phyloP scores from a whole-genome alignment of 805 yeast species.

The Lachancea fermentati region DNA sequence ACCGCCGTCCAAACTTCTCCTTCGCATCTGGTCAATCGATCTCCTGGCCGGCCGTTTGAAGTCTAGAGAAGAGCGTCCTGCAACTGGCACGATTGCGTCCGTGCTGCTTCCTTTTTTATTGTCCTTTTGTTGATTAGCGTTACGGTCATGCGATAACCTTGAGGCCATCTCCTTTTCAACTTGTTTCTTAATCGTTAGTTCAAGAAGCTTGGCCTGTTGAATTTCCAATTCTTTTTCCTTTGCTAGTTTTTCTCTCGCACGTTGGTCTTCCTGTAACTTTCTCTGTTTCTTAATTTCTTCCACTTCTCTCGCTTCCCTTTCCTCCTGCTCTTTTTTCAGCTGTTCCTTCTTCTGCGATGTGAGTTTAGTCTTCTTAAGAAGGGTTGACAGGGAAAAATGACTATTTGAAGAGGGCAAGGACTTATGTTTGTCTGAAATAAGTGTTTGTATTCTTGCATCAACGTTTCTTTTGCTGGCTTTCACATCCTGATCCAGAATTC shows the following conservation, averaged over 20 bases:
- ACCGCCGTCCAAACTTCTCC: conserved; percentile 15
- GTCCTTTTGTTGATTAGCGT: conserved; percentile 9
- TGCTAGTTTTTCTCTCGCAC: not conserved
- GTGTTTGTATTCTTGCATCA: conserved; percentile 7
- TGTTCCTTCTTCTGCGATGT: conserved; percentile 8
- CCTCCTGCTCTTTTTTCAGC: conserved; percentile 16
- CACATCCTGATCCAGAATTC: conserved; percentile 28
- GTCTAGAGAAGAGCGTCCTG: conserved; percentile 6
- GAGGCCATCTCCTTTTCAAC: conserved; percentile 20
- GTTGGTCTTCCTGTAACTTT: conserved; percentile 12
- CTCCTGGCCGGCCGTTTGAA: conserved; percentile 7
- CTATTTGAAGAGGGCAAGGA: conserved; percentile 1
- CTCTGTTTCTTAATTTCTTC: conserved; percentile 18
- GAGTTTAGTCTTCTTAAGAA: conserved; percentile 8
- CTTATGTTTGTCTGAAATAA: conserved; percentile 3
- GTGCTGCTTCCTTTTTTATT: conserved; percentile 7
- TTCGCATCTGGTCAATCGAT: conserved; percentile 8
- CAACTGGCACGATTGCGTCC: conserved; percentile 1
- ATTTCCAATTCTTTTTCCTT: conserved; percentile 13
- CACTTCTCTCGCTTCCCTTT: conserved; percentile 21
- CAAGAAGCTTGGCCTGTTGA: conserved; percentile 20
- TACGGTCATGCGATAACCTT: conserved; percentile 9
- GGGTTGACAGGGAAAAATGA: conserved; percentile 7
- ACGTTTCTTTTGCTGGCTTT: conserved; percentile 11
- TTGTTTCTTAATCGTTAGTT: conserved; percentile 22